These are phyloP conservation scores for Annulohypoxylon nitens DNA, from an alignment of 495 filamentous ascomycete species.

Conservation along the genomic window DNA sequence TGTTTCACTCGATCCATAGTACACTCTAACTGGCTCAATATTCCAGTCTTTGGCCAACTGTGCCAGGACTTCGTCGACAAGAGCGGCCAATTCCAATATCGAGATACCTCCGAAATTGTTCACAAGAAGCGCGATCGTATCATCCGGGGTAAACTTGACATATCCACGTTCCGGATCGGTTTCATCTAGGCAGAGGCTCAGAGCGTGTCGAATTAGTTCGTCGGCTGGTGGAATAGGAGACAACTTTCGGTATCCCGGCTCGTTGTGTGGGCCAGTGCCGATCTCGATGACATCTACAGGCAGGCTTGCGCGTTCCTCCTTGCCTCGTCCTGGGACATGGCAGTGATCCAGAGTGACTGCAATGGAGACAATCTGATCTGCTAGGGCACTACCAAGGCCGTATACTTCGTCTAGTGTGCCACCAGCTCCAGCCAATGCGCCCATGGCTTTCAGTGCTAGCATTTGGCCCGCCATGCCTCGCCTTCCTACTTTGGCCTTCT, in stretches of 20 bases:
- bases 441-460: background rate
- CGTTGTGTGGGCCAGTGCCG: background rate
- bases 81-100: background rate
- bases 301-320: background rate
- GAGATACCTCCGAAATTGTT: background rate
- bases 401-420: background rate
- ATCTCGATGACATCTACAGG: background rate
- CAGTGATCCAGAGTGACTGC: background rate
- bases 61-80: background rate
- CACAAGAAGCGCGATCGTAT: background rate
- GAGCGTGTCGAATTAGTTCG: background rate
- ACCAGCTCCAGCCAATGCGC: background rate
- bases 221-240: background rate
- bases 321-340: background rate
- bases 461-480: background rate
- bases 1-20: background rate
- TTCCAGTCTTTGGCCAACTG: background rate
- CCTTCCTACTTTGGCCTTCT: background rate
- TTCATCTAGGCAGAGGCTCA: background rate
- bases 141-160: background rate
- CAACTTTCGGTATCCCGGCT: background rate
- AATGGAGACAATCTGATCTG: background rate
- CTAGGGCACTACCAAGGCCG: no score
- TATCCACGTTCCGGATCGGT: background rate
- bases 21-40: background rate